Evolutionary conservation across 2,329 filamentous ascomycete species (phyloP), one percentile per base, ranked within the genome.

Genomic region (Fonsecaea monophora): DNA sequence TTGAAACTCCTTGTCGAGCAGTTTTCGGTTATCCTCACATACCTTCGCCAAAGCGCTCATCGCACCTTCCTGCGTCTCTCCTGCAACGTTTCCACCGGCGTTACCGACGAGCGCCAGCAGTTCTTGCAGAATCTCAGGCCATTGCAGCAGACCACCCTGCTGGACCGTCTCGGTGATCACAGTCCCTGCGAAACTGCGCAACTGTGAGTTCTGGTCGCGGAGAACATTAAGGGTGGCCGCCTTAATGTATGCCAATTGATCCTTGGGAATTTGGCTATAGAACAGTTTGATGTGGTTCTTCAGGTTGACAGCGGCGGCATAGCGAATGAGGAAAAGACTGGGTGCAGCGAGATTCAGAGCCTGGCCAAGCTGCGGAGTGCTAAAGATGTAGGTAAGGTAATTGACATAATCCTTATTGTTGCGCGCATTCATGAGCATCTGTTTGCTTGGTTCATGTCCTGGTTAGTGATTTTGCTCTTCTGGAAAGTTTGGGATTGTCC

Each of bases 361-460:
- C 55, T 90, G 87, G 62, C 81, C 78, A 59, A 84, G 82, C 70
- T 88, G 84, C 64, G 87, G 78, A 73, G 87, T 92, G 67, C 91
- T 92, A 79, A 96, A 92, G 69, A 99, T 87, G 79, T 91, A 97
- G 73, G 92, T 91, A 53, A 99, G 89, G 79, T 99, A 99, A 81
- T 98, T 98, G 83, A 96, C 94, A 83, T 97, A 92, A 78, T 98
- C 94, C 57, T 94, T 94, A 10, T 92, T 95, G 60, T 85, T 82
- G 78, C 92, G 96, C 68, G 94, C 95, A 82, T 96, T 91, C 72
- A 88, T 85, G 74, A 99, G 91, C 92, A 98, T 96, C 95, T 98
- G 74, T 64, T 48, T 53, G 38, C 21, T 61, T 30, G 5, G 42
- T 34, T 37, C 30, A 50, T 21, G 50, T 18, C 21, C 25, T 35